Base-by-base conservation (phyloP, 345 rosid species). In the Psidium guajava region DNA sequence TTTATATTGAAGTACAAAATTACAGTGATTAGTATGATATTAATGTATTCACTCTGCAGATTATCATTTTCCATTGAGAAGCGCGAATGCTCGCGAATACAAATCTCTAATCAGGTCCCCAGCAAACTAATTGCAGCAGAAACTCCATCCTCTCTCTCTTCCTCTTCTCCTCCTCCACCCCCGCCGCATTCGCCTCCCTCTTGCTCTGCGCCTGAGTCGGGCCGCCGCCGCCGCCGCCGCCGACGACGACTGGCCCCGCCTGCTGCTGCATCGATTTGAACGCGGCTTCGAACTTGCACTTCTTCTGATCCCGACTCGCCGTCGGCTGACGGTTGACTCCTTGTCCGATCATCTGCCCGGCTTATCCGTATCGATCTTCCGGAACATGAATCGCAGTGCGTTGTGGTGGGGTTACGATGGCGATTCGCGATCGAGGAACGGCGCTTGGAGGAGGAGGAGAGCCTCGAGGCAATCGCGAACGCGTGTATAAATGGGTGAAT, bases 101-200 rank as follows among this genome's bases (percentile, higher is more conserved):
- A 27, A 20, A 47, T 27, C 32, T 18, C 87, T 28, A 87, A 25
- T 83, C 73, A 75, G 92, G 92, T 14, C 89, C 90, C 92, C 92
- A 90, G 57, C 84, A 86, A 32, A 90, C 82, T 61, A 90, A 20
- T 52, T 90, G 88, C 20, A 84, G 83, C 56, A 90, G 89, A 54
- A 53, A 86, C 69, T 86, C 88, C 42, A 73, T 64, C 81, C 83
- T 90, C 86, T 87, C 85, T 42, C 85, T 32, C 74, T 44, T 85
- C 77, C 83, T 87, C 82, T 55, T 22, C 80, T 32, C 57, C 83
- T 47, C 56, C 54, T 83, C 73, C 40, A 81, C 84, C 3, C 86
- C 84, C 10, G 55, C 74, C 53, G 42, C 47, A 25, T 8, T 1
- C 54, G 8, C 86, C 69, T 83, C 54, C 47, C 36, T 22, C 83